Conservation (phyloP, 768 basidiomycete species). For the Hygrocybe coccinea region DNA sequence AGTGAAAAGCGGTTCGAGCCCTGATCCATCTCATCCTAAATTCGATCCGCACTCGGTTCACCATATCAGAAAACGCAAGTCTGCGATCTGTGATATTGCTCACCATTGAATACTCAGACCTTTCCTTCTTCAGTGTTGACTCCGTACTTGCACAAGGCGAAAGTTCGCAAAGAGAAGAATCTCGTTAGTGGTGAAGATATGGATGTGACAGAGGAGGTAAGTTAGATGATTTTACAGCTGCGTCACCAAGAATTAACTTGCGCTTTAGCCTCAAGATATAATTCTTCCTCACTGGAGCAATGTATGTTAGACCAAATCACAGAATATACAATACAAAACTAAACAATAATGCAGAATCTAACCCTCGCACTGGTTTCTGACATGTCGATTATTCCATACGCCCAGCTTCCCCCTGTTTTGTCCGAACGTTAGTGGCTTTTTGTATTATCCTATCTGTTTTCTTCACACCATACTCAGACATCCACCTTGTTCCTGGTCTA, state of each 20-base stretch:
- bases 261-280: conserved; percentile 35
- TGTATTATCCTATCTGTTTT: background rate
- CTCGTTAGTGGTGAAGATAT: conserved; percentile 49
- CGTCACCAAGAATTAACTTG: background rate
- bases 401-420: conserved; percentile 54
- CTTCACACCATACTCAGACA: conserved; percentile 39
- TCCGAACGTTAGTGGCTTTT: conserved; percentile 51
- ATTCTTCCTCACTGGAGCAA: conserved; percentile 83
- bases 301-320: conserved; percentile 35
- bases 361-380: conserved; percentile 84
- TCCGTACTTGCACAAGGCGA: conserved; percentile 70
- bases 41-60: conserved; percentile 59
- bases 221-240: conserved; percentile 3
- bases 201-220: conserved; percentile 42
- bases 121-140: conserved; percentile 60
- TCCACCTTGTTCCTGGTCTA: conserved; percentile 53
- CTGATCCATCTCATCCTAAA: conserved; percentile 51
- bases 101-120: background rate
- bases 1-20: conserved; percentile 57
- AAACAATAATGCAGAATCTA: conserved; percentile 61
- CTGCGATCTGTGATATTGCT: background rate
- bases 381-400: conserved; percentile 46
- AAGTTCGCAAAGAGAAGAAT: conserved; percentile 77
- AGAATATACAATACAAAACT: background rate
- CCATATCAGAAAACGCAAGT: conserved; percentile 70